These are phyloP conservation scores for Mortierella sp. DNA, from an alignment of 371 early-diverging fungal genomes.

Conservation along the genomic window DNA sequence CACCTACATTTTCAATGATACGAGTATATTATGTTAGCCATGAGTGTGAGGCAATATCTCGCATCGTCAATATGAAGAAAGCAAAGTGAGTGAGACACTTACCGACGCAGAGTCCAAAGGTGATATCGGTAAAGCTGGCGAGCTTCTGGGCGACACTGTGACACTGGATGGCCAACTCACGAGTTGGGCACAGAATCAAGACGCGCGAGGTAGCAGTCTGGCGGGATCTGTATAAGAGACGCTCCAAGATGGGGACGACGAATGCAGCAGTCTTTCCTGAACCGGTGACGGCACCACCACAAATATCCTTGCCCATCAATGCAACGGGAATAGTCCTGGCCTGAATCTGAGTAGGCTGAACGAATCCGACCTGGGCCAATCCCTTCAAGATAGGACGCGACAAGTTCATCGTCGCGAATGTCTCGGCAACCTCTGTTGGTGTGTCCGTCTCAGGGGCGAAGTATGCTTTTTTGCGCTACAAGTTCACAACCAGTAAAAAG, in stretches of 20 bases:
- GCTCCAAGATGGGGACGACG: slow-evolving; percentile 97
- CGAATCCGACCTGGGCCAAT: slow-evolving; percentile 90
- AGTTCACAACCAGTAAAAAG: neutral
- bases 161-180: slow-evolving; percentile 99
- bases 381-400: slow-evolving; percentile 97
- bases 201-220: slow-evolving; percentile 89
- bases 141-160: slow-evolving; percentile 93
- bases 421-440: slow-evolving; percentile 64
- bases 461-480: slow-evolving; percentile 78
- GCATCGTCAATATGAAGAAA: too few relatives aligned
- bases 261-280: slow-evolving; percentile 98
- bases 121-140: slow-evolving; percentile 91
- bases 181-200: slow-evolving; percentile 98
- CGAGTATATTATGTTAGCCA: neutral
- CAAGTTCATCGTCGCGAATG: slow-evolving; percentile 92
- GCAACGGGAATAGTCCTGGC: slow-evolving; percentile 96
- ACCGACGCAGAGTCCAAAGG: slow-evolving; percentile 88
- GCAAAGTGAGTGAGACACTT: slow-evolving; percentile 16
- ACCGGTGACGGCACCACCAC: slow-evolving; percentile 99
- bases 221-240: slow-evolving; percentile 91
- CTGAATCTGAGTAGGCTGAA: slow-evolving; percentile 98
- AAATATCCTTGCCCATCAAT: slow-evolving; percentile 98
- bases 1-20: slow-evolving; percentile 68
- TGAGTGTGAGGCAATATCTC: neutral
- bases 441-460: slow-evolving; percentile 79